A percentile compares a stretch with the other conserved stretches of the same genome.
Evolutionary conservation across 768 basidiomycete genomes (phyloP).

Genomic region (Lactarius psammicola): DNA sequence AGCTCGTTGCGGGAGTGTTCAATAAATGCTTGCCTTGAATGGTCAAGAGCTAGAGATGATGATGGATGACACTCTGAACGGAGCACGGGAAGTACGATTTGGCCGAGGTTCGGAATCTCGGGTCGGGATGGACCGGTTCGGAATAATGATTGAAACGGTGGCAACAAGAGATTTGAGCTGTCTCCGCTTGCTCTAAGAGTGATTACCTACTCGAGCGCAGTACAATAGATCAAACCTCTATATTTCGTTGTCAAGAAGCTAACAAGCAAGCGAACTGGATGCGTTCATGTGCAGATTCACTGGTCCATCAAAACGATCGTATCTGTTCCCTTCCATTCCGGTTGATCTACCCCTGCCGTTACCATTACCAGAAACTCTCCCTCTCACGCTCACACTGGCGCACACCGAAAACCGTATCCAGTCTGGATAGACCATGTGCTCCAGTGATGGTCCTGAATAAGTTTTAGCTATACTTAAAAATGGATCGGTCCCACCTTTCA

Average conservation of each 20-base stretch:
- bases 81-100: too few species aligned
- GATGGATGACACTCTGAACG: too few species aligned
- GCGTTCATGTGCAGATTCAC: not conserved
- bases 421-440: conserved; percentile 15
- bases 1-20: not conserved
- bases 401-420: conserved; percentile 1
- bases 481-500: not conserved
- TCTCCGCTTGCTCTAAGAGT: too few species aligned
- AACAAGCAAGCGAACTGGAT: not conserved
- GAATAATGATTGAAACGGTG: too few species aligned
- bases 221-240: not conserved
- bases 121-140: too few species aligned
- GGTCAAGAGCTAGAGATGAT: too few species aligned
- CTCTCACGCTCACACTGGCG: not conserved
- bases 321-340: not conserved
- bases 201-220: too few species aligned
- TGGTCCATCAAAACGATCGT: not conserved
- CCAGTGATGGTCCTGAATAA: conserved; percentile 8
- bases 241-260: not conserved
- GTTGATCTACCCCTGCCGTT: not conserved
- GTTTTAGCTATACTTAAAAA: conserved; percentile 5
- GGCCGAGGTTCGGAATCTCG: too few species aligned
- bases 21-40: too few species aligned
- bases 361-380: not conserved
- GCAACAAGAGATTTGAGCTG: too few species aligned